Percentiles rank a stretch among this genome's conserved stretches.
Conservation (phyloP, 371 early-diverging fungal genomes). For the Capillidium heterosporum region DNA sequence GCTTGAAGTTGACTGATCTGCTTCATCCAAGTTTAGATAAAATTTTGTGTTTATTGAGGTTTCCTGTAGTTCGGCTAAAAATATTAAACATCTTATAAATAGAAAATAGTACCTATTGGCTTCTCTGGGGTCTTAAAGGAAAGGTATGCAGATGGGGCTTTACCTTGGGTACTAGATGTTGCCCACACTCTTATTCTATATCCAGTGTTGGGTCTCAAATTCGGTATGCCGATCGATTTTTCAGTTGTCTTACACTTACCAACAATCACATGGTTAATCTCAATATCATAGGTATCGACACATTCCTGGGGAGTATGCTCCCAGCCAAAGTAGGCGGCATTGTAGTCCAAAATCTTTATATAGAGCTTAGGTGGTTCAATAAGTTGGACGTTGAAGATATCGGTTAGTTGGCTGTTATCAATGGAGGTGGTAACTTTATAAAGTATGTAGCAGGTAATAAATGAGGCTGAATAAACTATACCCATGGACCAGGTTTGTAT, state of each 20-base stretch:
- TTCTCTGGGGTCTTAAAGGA: not conserved
- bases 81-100: too few species aligned
- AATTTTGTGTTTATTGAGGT: not conserved
- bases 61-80: not conserved
- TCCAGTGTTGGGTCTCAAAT: not conserved
- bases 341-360: not conserved
- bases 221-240: not conserved
- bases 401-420: not conserved
- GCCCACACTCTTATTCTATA: slow-evolving; percentile 4
- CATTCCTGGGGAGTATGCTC: not conserved
- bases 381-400: not conserved
- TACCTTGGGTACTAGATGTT: not conserved
- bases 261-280: slow-evolving; percentile 3
- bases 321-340: slow-evolving; percentile 3
- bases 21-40: not conserved
- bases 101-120: not conserved
- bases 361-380: slow-evolving; percentile 3
- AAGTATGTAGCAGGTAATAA: not conserved
- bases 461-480: not conserved
- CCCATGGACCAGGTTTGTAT: not conserved
- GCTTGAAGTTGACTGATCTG: not conserved
- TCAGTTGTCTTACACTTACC: not conserved
- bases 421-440: not conserved
- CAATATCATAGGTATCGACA: not conserved
- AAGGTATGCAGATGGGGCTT: not conserved